Conservation (phyloP, 768 basidiomycete species). For the Cystofilobasidium macerans region DNA sequence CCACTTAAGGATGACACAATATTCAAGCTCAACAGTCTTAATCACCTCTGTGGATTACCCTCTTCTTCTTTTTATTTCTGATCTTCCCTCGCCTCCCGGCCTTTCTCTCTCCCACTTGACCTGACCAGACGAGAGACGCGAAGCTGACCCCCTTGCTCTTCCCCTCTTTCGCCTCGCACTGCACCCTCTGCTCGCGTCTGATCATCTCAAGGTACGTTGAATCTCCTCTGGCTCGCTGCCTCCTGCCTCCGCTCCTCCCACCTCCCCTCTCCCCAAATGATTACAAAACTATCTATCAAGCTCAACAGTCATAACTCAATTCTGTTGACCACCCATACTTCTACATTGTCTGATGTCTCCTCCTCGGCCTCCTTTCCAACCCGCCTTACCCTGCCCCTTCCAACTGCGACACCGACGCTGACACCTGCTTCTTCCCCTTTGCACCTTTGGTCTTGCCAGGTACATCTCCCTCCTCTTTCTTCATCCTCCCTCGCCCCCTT, state of each 20-base stretch:
- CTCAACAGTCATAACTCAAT: slow-evolving; percentile 39
- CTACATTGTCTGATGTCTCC: slow-evolving; percentile 21
- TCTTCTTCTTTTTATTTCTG: slow-evolving; percentile 39
- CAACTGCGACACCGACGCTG: background rate
- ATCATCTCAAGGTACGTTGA: background rate
- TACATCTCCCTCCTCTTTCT: background rate
- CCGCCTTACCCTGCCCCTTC: background rate
- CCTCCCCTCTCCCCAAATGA: slow-evolving; percentile 27
- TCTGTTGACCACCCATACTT: slow-evolving; percentile 29
- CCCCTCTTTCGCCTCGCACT: background rate
- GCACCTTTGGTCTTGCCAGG: background rate
- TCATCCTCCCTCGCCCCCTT: background rate
- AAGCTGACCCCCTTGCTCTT: slow-evolving; percentile 1
- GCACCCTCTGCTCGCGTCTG: background rate
- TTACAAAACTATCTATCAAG: slow-evolving; percentile 36
- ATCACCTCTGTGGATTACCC: slow-evolving; percentile 34
- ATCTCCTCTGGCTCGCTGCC: background rate
- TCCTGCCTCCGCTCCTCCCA: background rate
- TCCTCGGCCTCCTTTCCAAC: slow-evolving; percentile 8
- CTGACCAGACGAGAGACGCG: background rate
- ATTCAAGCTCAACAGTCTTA: slow-evolving; percentile 41
- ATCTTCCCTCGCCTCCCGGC: background rate
- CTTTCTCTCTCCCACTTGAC: background rate
- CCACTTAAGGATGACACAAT: slow-evolving; percentile 37
- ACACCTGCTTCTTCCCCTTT: background rate